Base-by-base conservation (phyloP, 306 rosid species). In the Trifolium pratense region DNA sequence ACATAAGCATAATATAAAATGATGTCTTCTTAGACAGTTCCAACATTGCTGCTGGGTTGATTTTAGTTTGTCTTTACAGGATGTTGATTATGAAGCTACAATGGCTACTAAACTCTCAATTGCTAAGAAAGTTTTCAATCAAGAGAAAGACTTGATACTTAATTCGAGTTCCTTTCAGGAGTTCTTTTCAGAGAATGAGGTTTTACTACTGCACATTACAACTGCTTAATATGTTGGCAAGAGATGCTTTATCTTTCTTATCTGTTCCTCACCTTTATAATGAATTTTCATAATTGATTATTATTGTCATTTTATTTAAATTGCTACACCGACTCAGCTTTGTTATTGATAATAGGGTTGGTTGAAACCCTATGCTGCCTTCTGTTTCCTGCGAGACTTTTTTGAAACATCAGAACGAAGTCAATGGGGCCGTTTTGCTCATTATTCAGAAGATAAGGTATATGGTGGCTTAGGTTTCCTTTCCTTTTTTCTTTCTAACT, bases 361-460 rank as follows among this genome's bases (percentile, higher is more conserved):
- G 98, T 77, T 94, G 84, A 91, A 88, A 75, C 98, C 98, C 61
- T 94, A 89, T 61, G 96, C 97, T 21, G 98, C 92, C 32, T 91
- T 87, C 91, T 91, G 98, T 76, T 91, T 94, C 86, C 72, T 91
- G 82, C 85, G 97, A 58, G 98, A 91, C 86, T 94, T 94, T 79
- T 94, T 94, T 76, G 98, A 89, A 86, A 94, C 97, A 51, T 88
- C 98, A 73, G 98, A 94, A 63, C 97, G 84, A 58, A 88, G 86
- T 78, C 88, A 94, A 84, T 94, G 98, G 98, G 98, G 98, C 46
- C 81, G 91, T 37, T 94, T 84, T 84, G 90, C 96, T 72, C 68
- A 81, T 71, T 91, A 74, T 71, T 85, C 98, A 3, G 84, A 83
- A 68, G 91, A 85, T 75, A 94, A 82, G 95, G 98, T 91, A 80